A percentile compares a stretch with the other conserved stretches of the same genome.
Evolutionary conservation across 495 filamentous ascomycete species (phyloP).

Genomic region (Letharia lupina): DNA sequence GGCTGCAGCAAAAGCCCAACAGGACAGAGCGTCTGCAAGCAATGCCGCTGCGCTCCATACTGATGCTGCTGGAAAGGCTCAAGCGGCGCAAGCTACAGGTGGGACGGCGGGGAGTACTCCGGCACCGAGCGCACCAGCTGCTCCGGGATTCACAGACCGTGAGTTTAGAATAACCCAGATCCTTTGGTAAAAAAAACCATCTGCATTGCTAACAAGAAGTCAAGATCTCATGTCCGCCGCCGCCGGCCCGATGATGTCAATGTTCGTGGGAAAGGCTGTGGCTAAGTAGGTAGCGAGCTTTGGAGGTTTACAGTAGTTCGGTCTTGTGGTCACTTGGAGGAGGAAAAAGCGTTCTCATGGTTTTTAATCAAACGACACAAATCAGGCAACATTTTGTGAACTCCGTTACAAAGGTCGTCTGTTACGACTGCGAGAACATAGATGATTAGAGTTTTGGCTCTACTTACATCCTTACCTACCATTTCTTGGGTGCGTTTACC

Average conservation of each 20-base stretch:
- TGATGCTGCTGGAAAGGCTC: slow-evolving; percentile 5
- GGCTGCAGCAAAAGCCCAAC: slow-evolving; percentile 7
- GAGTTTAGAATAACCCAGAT: neutral
- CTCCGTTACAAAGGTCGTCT: neutral
- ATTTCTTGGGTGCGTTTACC: slow-evolving; percentile 52
- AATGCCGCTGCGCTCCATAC: slow-evolving; percentile 5
- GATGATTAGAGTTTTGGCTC: neutral
- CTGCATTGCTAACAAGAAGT: neutral
- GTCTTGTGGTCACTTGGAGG: neutral
- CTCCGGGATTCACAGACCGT: slow-evolving; percentile 8
- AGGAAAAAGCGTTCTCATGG: neutral
- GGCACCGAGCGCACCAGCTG: neutral
- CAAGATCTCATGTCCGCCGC: slow-evolving; percentile 12
- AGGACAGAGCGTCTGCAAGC: slow-evolving; percentile 2
- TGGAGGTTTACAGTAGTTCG: neutral
- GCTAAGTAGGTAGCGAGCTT: neutral
- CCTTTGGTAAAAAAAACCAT: neutral
- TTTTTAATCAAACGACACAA: neutral
- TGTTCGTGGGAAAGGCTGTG: slow-evolving; percentile 1
- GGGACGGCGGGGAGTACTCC: neutral
- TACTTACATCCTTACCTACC: slow-evolving; percentile 28
- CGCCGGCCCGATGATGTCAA: slow-evolving; percentile 8
- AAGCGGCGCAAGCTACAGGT: neutral
- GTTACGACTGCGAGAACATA: neutral
- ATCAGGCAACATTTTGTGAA: neutral